Percentiles rank a stretch among this genome's conserved stretches.
These are phyloP conservation scores for Colletotrichum limetticola DNA, from an alignment of 2,329 filamentous ascomycete genomes.

Conservation along the genomic window DNA sequence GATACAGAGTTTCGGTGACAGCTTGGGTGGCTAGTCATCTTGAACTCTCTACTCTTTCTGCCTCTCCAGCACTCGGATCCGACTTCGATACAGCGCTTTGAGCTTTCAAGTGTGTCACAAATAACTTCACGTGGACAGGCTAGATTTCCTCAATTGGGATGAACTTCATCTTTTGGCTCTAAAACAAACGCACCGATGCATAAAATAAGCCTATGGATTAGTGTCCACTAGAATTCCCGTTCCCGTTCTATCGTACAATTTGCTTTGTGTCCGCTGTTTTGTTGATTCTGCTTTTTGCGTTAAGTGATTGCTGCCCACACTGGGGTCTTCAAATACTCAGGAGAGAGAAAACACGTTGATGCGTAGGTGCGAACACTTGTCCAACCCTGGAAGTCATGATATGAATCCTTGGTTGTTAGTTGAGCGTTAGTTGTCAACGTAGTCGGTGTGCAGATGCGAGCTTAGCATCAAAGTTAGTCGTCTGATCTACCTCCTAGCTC, in stretches of 20 bases:
- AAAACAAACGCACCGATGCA: not conserved
- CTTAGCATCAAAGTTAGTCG: constrained; percentile 21
- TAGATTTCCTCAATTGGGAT: not conserved
- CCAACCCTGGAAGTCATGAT: constrained; percentile 13
- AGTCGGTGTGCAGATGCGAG: not conserved
- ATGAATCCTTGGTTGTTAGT: constrained; percentile 30
- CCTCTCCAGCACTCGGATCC: not conserved
- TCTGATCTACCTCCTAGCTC: not conserved
- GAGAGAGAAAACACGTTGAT: not conserved
- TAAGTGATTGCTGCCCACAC: not conserved
- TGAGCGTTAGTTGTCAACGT: constrained; percentile 22
- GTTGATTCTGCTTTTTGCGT: not conserved
- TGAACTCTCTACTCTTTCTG: not conserved
- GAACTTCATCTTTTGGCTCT: constrained; percentile 14
- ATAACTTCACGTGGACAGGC: not conserved
- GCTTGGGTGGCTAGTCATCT: not conserved
- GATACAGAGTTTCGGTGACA: not conserved
- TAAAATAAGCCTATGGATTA: constrained; percentile 28
- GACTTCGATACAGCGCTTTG: constrained; percentile 8
- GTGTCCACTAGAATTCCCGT: constrained; percentile 3
- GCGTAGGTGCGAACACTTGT: constrained; percentile 4
- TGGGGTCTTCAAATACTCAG: not conserved
- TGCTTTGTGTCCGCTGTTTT: constrained; percentile 9
- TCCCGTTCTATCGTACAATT: constrained; percentile 29
- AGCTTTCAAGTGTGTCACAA: not conserved